Conservation (phyloP, 257 asterid genomes). For the Orobanche coerulescens region DNA sequence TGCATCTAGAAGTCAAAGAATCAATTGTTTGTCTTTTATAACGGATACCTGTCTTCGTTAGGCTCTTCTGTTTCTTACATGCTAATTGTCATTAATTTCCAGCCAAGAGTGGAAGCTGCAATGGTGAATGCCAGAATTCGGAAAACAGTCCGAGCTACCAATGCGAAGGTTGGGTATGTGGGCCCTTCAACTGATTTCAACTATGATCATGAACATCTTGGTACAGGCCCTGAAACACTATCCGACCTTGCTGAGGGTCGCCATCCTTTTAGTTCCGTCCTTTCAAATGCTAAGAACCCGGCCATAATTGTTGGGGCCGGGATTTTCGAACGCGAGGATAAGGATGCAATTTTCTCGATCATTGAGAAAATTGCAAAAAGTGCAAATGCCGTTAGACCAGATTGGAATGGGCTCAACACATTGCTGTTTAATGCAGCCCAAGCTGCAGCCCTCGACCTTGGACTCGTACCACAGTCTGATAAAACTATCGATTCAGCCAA, state of each 20-base stretch:
- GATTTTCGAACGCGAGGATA: slow-evolving; percentile 64
- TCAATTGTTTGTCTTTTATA: neutral
- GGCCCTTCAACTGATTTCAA: slow-evolving; percentile 86
- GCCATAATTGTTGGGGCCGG: slow-evolving; percentile 82
- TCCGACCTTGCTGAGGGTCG: slow-evolving; percentile 64
- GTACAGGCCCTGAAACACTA: slow-evolving; percentile 71
- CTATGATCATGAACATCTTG: slow-evolving; percentile 86
- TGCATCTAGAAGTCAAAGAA: neutral
- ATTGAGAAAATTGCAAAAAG: slow-evolving; percentile 64
- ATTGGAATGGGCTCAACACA: slow-evolving; percentile 81
- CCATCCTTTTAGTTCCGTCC: slow-evolving; percentile 65
- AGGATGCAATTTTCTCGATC: slow-evolving; percentile 65
- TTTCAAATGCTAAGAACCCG: slow-evolving; percentile 78
- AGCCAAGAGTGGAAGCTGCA: slow-evolving; percentile 98
- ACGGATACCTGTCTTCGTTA: neutral
- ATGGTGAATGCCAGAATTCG: slow-evolving; percentile 94
- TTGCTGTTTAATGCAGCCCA: slow-evolving; percentile 84
- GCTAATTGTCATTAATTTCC: slow-evolving; percentile 25
- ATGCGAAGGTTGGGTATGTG: slow-evolving; percentile 80
- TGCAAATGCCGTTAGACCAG: slow-evolving; percentile 62
- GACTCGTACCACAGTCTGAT: slow-evolving; percentile 79
- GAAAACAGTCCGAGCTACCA: slow-evolving; percentile 78
- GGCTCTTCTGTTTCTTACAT: neutral
- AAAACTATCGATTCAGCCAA: slow-evolving; percentile 68
- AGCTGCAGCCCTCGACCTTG: slow-evolving; percentile 97